phyloP scores from a whole-genome alignment of 805 yeast genomes.

The Blastobotrys chiropterorum region DNA sequence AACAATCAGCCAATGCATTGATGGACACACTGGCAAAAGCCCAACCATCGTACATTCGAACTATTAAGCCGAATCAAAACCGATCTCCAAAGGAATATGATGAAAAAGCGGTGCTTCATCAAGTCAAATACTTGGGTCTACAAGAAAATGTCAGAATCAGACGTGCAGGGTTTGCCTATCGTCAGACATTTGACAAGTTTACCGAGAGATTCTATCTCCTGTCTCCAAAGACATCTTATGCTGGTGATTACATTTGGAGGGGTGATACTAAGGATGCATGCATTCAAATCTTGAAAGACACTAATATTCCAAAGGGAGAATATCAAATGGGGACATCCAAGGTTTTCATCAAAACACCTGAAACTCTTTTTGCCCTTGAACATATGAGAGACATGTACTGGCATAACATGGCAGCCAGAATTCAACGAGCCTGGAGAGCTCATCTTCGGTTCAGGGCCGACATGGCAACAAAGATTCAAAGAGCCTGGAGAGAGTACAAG shows the following conservation, averaged over 20 bases:
- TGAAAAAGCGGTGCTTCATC: slow-evolving; percentile 84
- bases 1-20: slow-evolving; percentile 80
- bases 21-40: slow-evolving; percentile 85
- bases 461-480: slow-evolving; percentile 76
- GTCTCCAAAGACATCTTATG: slow-evolving; percentile 87
- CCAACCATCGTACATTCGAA: slow-evolving; percentile 94
- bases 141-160: slow-evolving; percentile 96
- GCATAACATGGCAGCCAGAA: slow-evolving; percentile 97
- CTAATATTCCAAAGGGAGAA: slow-evolving; percentile 70
- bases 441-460: slow-evolving; percentile 74
- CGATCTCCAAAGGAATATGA: slow-evolving; percentile 88
- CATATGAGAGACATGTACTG: slow-evolving; percentile 95
- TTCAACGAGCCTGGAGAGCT: slow-evolving; percentile 94
- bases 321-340: slow-evolving; percentile 89
- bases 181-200: slow-evolving; percentile 93
- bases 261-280: slow-evolving; percentile 56
- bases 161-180: slow-evolving; percentile 97
- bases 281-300: slow-evolving; percentile 45
- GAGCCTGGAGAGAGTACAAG: slow-evolving; percentile 71
- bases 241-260: slow-evolving; percentile 67
- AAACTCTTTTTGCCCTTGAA: slow-evolving; percentile 89
- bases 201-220: slow-evolving; percentile 88
- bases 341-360: slow-evolving; percentile 94
- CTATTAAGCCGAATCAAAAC: slow-evolving; percentile 94
- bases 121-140: slow-evolving; percentile 89